These are phyloP conservation scores for Neoascochyta sp. DNA, from an alignment of 2,329 filamentous ascomycete genomes.

Conservation along the genomic window DNA sequence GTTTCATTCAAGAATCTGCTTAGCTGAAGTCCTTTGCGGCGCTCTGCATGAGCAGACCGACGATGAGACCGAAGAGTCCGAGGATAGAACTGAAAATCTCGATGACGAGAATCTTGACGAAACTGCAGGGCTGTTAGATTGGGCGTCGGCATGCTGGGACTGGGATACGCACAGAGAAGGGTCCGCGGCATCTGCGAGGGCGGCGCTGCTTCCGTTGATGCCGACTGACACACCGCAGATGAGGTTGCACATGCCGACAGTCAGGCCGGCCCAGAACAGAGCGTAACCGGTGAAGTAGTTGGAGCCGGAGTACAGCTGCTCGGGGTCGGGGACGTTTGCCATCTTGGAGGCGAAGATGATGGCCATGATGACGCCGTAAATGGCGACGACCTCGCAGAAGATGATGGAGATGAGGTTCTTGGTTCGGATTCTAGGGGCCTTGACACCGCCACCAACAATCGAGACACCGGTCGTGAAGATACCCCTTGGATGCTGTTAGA, in stretches of 20 bases:
- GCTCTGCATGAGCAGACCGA: constrained; percentile 81
- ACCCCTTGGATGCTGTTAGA: constrained; percentile 61
- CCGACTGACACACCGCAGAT: constrained; percentile 95
- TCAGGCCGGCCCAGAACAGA: constrained; percentile 92
- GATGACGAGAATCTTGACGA: constrained; percentile 98
- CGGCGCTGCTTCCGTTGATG: constrained; percentile 96
- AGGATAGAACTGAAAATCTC: constrained; percentile 99
- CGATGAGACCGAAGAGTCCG: constrained; percentile 92
- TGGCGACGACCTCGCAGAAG: constrained; percentile 99
- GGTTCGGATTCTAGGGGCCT: constrained; percentile 93
- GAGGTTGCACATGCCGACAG: constrained; percentile 92
- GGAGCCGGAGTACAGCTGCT: constrained; percentile 66
- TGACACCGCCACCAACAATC: constrained; percentile 94
- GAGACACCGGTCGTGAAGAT: constrained; percentile 98
- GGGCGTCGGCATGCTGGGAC: not conserved
- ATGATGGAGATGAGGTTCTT: constrained; percentile 99
- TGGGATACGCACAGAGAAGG: constrained; percentile 68
- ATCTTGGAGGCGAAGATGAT: constrained; percentile 96
- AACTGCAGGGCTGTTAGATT: constrained; percentile 52
- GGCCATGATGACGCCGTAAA: constrained; percentile 99
- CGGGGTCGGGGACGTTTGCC: constrained; percentile 60
- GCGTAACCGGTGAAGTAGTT: constrained; percentile 95
- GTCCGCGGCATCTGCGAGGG: constrained; percentile 92
- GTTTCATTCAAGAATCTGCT: too few species aligned
- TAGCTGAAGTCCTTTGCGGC: constrained; percentile 71